Evolutionary conservation across 331 rosid species (phyloP).

Genomic region (Spiraea crenata): DNA sequence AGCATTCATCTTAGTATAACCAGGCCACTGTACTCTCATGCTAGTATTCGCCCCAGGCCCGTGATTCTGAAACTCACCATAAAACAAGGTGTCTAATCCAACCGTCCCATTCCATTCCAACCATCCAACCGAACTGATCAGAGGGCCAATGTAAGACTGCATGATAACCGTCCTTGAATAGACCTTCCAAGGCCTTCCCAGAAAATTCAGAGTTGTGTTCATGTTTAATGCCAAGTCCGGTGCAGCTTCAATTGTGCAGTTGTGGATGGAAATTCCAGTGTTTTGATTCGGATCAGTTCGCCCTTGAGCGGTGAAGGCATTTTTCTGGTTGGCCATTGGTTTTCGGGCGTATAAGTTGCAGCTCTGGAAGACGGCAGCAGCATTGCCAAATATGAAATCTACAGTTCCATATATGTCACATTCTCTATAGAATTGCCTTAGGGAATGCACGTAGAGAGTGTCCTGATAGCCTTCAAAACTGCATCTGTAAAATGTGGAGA

Average conservation of each 20-base stretch:
- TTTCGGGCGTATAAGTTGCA: slow-evolving; percentile 64
- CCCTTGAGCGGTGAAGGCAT: slow-evolving; percentile 68
- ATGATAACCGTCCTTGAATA: slow-evolving; percentile 69
- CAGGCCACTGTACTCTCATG: slow-evolving; percentile 63
- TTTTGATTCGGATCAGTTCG: slow-evolving; percentile 64
- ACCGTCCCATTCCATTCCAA: slow-evolving; percentile 76
- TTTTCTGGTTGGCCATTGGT: slow-evolving; percentile 53
- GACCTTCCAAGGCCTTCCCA: slow-evolving; percentile 77
- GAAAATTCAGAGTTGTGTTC: slow-evolving; percentile 29
- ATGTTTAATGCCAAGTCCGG: slow-evolving; percentile 44
- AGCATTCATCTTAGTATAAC: slow-evolving; percentile 48
- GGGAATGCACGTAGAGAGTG: slow-evolving; percentile 71
- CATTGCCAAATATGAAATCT: slow-evolving; percentile 76
- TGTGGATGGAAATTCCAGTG: slow-evolving; percentile 74
- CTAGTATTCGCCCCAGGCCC: slow-evolving; percentile 64
- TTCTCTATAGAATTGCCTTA: slow-evolving; percentile 69
- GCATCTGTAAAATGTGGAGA: slow-evolving; percentile 70
- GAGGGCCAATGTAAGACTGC: slow-evolving; percentile 64
- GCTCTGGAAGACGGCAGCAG: slow-evolving; percentile 66
- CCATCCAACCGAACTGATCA: slow-evolving; percentile 61
- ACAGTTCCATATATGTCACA: slow-evolving; percentile 71
- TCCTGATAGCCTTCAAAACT: slow-evolving; percentile 86
- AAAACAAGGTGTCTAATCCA: slow-evolving; percentile 61
- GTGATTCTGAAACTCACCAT: slow-evolving; percentile 61
- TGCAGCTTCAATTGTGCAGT: slow-evolving; percentile 61